These are phyloP conservation scores for Alternaria postmessia DNA, from an alignment of 2,329 filamentous ascomycete genomes.

Conservation along the genomic window DNA sequence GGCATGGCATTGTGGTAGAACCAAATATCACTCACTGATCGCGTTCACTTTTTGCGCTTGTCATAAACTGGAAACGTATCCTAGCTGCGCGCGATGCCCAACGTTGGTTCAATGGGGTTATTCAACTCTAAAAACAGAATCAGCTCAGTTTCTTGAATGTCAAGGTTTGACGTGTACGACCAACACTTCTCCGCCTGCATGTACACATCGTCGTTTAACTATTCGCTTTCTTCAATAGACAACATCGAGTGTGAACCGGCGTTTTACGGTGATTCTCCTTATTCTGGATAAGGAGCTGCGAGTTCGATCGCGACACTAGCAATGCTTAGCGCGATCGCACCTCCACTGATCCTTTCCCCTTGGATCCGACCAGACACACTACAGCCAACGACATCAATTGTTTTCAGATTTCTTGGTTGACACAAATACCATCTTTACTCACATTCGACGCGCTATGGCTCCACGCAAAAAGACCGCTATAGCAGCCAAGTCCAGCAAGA, in stretches of 20 bases:
- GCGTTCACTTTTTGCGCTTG: background rate
- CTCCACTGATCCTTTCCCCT: background rate
- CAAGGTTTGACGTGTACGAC: background rate
- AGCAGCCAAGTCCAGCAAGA: constrained; percentile 12
- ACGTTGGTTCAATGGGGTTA: background rate
- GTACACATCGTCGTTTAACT: background rate
- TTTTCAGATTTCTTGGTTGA: background rate
- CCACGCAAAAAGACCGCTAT: constrained; percentile 20
- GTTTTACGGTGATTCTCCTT: background rate
- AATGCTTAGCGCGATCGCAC: constrained; percentile 14
- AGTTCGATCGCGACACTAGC: constrained; percentile 12
- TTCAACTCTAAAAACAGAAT: background rate
- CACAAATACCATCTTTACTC: background rate
- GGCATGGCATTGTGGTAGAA: background rate
- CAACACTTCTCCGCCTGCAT: background rate
- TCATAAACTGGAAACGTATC: background rate
- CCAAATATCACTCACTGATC: background rate
- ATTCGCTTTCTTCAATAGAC: background rate
- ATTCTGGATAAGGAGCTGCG: background rate
- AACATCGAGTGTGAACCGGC: background rate
- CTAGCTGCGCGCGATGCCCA: background rate
- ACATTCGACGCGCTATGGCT: constrained; percentile 19
- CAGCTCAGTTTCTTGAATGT: background rate
- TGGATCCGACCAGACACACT: background rate
- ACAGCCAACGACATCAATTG: background rate